These are phyloP conservation scores for Lanmaoa rubissima DNA, from an alignment of 768 basidiomycete genomes.

Conservation along the genomic window DNA sequence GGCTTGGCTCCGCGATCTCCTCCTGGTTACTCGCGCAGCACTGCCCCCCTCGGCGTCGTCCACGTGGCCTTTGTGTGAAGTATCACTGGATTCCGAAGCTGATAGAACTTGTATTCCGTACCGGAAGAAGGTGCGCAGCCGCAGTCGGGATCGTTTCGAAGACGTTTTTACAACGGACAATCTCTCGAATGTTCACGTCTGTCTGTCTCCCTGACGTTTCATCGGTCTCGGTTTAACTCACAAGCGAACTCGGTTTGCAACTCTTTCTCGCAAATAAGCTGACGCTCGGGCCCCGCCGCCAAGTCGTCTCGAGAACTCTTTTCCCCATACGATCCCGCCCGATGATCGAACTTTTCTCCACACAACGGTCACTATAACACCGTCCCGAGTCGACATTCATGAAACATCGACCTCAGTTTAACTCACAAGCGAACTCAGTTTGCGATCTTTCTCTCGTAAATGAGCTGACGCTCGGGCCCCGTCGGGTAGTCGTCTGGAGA, in stretches of 20 bases:
- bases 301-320: background rate
- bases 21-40: too few species aligned
- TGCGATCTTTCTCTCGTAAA: background rate
- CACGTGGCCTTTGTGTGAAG: too few species aligned
- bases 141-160: too few species aligned
- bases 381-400: background rate
- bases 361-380: background rate
- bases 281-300: background rate
- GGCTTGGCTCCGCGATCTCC: too few species aligned
- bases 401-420: background rate
- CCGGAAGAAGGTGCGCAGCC: too few species aligned
- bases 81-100: too few species aligned
- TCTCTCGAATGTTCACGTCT: too few species aligned
- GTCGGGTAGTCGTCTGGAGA: background rate
- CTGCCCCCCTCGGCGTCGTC: too few species aligned
- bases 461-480: background rate
- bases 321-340: background rate
- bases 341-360: background rate
- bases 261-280: background rate
- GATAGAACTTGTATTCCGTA: too few species aligned
- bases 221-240: background rate
- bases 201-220: background rate
- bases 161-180: too few species aligned
- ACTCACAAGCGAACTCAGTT: constrained; percentile 4
- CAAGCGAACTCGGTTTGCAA: constrained; percentile 4